phyloP scores from a whole-genome alignment of 306 rosid genomes.

The Crotalaria pallida region DNA sequence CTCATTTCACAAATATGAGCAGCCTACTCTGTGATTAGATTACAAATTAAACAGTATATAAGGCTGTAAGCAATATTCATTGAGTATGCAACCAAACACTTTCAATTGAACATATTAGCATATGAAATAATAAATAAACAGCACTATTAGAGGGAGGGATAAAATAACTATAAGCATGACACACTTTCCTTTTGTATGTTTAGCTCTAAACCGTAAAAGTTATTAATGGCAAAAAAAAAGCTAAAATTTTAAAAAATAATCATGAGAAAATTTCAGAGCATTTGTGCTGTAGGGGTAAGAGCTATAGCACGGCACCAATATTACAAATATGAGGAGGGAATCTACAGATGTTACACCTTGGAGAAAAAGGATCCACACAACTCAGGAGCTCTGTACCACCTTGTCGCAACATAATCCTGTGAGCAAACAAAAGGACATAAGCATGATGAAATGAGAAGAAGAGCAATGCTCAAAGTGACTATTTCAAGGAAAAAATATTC shows the following conservation, averaged over 20 bases:
- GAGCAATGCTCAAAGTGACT: background rate
- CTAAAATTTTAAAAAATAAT: too few relatives aligned
- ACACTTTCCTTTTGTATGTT: background rate
- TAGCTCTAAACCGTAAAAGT: background rate
- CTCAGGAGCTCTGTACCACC: slow-evolving; percentile 99
- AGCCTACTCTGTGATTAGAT: background rate
- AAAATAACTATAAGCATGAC: background rate
- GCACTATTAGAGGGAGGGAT: background rate
- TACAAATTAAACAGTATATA: background rate
- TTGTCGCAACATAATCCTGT: slow-evolving; percentile 96
- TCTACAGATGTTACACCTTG: slow-evolving; percentile 51
- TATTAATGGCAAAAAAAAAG: background rate
- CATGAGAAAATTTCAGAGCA: too few relatives aligned
- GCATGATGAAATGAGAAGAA: slow-evolving; percentile 9
- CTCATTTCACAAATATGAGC: background rate
- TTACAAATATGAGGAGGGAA: background rate
- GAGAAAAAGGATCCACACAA: slow-evolving; percentile 98
- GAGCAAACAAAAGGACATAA: slow-evolving; percentile 24
- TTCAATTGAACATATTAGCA: background rate
- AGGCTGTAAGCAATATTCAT: background rate
- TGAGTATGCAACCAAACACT: background rate
- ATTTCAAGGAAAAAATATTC: slow-evolving; percentile 18
- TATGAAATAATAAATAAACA: background rate
- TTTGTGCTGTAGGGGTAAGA: too few relatives aligned
- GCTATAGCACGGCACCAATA: background rate